phyloP scores from a whole-genome alignment of 345 rosid species.

The Pugionium dolabratum region DNA sequence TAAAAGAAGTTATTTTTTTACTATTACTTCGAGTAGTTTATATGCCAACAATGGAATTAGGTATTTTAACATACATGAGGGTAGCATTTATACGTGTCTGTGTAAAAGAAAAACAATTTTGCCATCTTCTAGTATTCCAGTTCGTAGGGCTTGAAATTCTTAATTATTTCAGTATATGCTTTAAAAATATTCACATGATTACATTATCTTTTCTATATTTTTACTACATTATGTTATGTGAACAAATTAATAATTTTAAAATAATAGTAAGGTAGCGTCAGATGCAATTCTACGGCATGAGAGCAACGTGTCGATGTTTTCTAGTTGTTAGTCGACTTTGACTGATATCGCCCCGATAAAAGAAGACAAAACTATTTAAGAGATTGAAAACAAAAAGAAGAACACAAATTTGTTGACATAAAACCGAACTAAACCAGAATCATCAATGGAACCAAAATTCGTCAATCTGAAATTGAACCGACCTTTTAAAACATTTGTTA shows the following conservation, averaged over 20 bases:
- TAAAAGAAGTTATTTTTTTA: not conserved
- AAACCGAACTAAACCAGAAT: not conserved
- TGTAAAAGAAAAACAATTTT: too few relatives aligned
- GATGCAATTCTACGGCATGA: conserved; percentile 37
- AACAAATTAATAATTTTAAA: not conserved
- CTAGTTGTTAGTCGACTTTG: conserved; percentile 12
- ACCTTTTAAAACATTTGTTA: too few relatives aligned
- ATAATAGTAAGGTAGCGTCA: conserved; percentile 14
- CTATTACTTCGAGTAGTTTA: not conserved
- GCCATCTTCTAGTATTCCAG: too few relatives aligned
- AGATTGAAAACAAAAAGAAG: not conserved
- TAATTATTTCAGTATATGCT: too few relatives aligned
- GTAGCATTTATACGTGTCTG: too few relatives aligned
- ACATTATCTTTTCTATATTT: not conserved
- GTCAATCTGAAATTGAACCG: not conserved
- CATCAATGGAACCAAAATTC: not conserved
- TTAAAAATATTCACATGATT: too few relatives aligned
- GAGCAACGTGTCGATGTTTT: conserved; percentile 30
- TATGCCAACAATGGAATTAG: conserved; percentile 21
- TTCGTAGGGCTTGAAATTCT: too few relatives aligned
- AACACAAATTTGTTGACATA: not conserved
- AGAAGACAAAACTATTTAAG: not conserved
- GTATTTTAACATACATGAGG: not conserved
- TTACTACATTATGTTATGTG: not conserved
- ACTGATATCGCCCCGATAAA: conserved; percentile 5